Conservation (phyloP, 2,329 filamentous ascomycete species). For the Microdochium trichocladiopsis region DNA sequence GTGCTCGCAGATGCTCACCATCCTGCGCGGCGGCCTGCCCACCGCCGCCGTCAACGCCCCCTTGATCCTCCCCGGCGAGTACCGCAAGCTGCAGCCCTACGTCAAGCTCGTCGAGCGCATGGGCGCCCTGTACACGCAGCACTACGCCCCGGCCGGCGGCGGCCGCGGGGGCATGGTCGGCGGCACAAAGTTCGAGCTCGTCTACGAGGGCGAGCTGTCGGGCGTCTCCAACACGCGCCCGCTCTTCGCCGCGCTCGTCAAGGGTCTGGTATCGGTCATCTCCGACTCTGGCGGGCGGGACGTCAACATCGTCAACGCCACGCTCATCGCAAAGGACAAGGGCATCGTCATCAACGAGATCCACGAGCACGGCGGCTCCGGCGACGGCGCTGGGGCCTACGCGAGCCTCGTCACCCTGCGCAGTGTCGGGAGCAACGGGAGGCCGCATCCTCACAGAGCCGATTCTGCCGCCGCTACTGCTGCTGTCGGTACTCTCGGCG, state of each 20-base stretch:
- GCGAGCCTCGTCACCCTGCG: constrained; percentile 65
- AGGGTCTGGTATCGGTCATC: constrained; percentile 65
- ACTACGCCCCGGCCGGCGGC: constrained; percentile 39
- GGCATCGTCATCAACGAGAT: constrained; percentile 73
- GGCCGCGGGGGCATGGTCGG: constrained; percentile 33
- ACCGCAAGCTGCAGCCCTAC: constrained; percentile 69
- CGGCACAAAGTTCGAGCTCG: constrained; percentile 65
- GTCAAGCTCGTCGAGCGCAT: constrained; percentile 72
- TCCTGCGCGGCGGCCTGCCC: constrained; percentile 65
- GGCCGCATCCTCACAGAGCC: constrained; percentile 15
- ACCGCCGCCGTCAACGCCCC: constrained; percentile 75
- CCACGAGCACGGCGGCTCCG: constrained; percentile 38
- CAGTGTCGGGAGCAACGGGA: constrained; percentile 32
- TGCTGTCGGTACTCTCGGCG: neutral
- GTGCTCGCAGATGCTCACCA: constrained; percentile 70
- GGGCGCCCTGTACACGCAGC: constrained; percentile 72
- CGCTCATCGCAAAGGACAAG: constrained; percentile 67
- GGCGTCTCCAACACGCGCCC: constrained; percentile 68
- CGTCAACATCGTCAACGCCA: constrained; percentile 79
- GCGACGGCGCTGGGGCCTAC: constrained; percentile 52
- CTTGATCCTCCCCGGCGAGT: constrained; percentile 74
- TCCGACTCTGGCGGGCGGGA: constrained; percentile 58
- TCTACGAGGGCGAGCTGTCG: constrained; percentile 70
- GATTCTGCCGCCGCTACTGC: constrained; percentile 1
- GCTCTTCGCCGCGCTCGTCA: constrained; percentile 71